Conservation (phyloP, 495 filamentous ascomycete species). For the Daldinia caldariorum region DNA sequence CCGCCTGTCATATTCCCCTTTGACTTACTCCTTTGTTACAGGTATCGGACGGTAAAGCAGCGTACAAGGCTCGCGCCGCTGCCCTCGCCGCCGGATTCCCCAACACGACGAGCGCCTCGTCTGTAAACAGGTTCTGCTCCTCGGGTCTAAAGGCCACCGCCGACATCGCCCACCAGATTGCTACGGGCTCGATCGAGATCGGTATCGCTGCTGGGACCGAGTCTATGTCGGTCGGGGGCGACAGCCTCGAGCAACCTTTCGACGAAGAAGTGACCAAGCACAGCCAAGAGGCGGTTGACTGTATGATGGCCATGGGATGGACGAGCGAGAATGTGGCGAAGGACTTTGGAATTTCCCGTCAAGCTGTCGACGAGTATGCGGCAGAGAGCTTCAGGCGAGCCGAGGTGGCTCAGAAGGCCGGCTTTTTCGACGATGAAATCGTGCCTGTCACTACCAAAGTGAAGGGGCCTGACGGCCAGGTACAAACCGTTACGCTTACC, state of each 20-base stretch:
- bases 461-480: constrained; percentile 84
- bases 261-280: constrained; percentile 76
- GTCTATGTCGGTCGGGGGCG: constrained; percentile 79
- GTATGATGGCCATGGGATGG: constrained; percentile 96
- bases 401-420: constrained; percentile 89
- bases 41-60: constrained; percentile 86
- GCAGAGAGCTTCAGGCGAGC: constrained; percentile 87
- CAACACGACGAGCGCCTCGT: constrained; percentile 81
- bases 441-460: constrained; percentile 81
- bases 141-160: constrained; percentile 95
- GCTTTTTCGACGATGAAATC: constrained; percentile 95
- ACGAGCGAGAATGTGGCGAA: constrained; percentile 95
- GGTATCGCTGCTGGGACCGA: constrained; percentile 91
- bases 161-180: constrained; percentile 92
- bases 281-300: constrained; percentile 80
- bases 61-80: constrained; percentile 90
- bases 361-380: constrained; percentile 84
- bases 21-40: constrained; percentile 45
- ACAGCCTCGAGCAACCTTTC: constrained; percentile 75
- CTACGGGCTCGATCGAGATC: constrained; percentile 79
- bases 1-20: neutral
- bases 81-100: constrained; percentile 93
- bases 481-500: constrained; percentile 77
- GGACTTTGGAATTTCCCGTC: constrained; percentile 85
- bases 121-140: constrained; percentile 95